Evolutionary conservation across 2,329 filamentous ascomycete species (phyloP), one percentile per base, ranked within the genome.

Genomic region (Graphilbum fragrans): DNA sequence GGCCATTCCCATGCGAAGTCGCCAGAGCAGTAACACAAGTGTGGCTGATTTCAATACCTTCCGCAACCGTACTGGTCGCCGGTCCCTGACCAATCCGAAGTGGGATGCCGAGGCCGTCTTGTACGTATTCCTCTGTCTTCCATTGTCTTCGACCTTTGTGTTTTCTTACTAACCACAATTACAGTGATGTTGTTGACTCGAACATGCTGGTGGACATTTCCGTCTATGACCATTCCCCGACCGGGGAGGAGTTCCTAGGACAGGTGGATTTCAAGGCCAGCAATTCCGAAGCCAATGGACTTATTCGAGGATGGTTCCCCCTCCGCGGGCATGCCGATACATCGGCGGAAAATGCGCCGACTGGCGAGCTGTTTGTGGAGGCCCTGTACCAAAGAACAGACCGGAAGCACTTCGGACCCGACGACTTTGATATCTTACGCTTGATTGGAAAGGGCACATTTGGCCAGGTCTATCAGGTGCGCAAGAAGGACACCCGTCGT

Each of bases 371-470:
- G 39, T 85, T 85, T 51, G 76, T 98, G 36, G 82, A 88, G 52
- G 81, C 94, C 44, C 71, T 76, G 18, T 98, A 92, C 59, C 86
- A 94, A 55, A 80, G 81, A 56, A 81, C 82, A 2, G 87, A 93
- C 48, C 90, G 86, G 67, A 93, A 81, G 60, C 85, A 92, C 48
- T 93, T 90, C 54, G 92, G 92, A 2, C 92, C 92, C 3, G 86
- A 86, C 50, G 92, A 98, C 58, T 98, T 98, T 61, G 81, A 94
- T 52, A 93, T 98, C 40, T 66, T 98, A 47, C 92, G 94, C 59
- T 76, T 98, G 43, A 96, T 98, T 50, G 92, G 92, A 47, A 96
- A 96, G 63, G 92, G 92, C 41, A 98, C 92, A 0, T 98, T 98
- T 58, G 92, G 92, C 1, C 92, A 98, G 60, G 92, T 98, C 2